Percentiles rank a stretch among this genome's conserved stretches.
phyloP scores from a whole-genome alignment of 768 basidiomycete species.

The Lentinula sp. region DNA sequence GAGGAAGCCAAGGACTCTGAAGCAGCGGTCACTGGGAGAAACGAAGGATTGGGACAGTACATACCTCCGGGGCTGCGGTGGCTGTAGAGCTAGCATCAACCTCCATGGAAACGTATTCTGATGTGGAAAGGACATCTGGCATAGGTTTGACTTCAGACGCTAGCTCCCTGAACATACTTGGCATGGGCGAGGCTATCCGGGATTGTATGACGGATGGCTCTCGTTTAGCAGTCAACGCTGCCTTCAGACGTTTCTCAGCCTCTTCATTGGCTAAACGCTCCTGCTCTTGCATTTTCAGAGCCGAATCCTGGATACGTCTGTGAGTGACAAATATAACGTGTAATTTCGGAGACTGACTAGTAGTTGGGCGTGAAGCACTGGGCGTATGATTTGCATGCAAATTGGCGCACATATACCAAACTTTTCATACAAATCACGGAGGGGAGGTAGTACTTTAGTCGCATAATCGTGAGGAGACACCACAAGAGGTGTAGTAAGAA shows the following conservation, averaged over 20 bases:
- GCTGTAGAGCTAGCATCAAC: slow-evolving; percentile 30
- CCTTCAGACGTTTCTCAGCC: slow-evolving; percentile 77
- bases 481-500: slow-evolving; percentile 69
- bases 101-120: slow-evolving; percentile 50
- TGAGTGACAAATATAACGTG: background rate
- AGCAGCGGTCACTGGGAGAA: background rate
- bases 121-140: slow-evolving; percentile 18
- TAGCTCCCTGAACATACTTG: slow-evolving; percentile 22
- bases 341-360: slow-evolving; percentile 36
- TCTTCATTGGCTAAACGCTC: slow-evolving; percentile 65
- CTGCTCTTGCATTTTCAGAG: slow-evolving; percentile 61
- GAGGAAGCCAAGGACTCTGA: slow-evolving; percentile 77
- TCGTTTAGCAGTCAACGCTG: slow-evolving; percentile 71
- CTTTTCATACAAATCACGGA: slow-evolving; percentile 63
- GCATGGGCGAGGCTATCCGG: slow-evolving; percentile 59
- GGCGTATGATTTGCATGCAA: slow-evolving; percentile 92
- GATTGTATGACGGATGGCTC: slow-evolving; percentile 54
- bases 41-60: slow-evolving; percentile 9
- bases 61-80: slow-evolving; percentile 32
- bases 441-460: slow-evolving; percentile 64
- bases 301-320: slow-evolving; percentile 38
- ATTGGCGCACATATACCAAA: slow-evolving; percentile 83
- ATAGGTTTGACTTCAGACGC: slow-evolving; percentile 16
- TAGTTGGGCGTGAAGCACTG: slow-evolving; percentile 61
- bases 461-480: slow-evolving; percentile 70